Evolutionary conservation across 2,329 filamentous ascomycete genomes (phyloP).

Genomic region (Berkeleyomyces rouxiae): DNA sequence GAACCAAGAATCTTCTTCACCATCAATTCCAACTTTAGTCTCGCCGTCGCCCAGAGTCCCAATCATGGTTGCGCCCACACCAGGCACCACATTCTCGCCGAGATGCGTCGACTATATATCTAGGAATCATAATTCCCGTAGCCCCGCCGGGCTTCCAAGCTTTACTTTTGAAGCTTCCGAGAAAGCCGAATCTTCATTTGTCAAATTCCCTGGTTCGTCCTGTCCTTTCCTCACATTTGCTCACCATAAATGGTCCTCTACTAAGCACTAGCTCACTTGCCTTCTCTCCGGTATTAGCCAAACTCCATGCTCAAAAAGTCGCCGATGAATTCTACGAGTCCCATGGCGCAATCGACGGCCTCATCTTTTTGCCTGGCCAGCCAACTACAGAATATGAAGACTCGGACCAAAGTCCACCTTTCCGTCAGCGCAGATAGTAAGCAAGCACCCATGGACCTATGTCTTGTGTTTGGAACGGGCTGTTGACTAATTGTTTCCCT

Average conservation of each 20-base stretch:
- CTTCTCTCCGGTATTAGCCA: slow-evolving; percentile 25
- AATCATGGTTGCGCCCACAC: not conserved
- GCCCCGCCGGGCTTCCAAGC: not conserved
- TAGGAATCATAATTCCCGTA: not conserved
- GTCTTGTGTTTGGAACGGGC: slow-evolving; percentile 7
- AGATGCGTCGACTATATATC: not conserved
- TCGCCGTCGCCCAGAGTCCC: not conserved
- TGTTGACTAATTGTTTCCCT: not conserved
- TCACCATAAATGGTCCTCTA: not conserved
- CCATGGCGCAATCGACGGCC: slow-evolving; percentile 27
- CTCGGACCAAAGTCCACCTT: slow-evolving; percentile 38
- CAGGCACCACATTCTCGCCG: not conserved
- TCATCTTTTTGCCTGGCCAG: slow-evolving; percentile 40
- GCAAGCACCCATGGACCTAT: slow-evolving; percentile 16
- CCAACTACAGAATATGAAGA: slow-evolving; percentile 36
- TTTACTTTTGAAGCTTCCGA: not conserved
- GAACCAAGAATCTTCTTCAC: not conserved
- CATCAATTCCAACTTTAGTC: too few species aligned
- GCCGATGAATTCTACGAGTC: slow-evolving; percentile 27
- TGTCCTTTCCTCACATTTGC: not conserved
- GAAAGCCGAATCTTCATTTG: not conserved
- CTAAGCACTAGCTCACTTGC: not conserved
- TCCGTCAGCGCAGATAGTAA: slow-evolving; percentile 43
- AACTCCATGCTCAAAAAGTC: slow-evolving; percentile 40
- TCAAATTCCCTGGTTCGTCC: slow-evolving; percentile 10